Base-by-base conservation (phyloP, 2,329 filamentous ascomycete species). In the Clarireedia homoeocarpa region DNA sequence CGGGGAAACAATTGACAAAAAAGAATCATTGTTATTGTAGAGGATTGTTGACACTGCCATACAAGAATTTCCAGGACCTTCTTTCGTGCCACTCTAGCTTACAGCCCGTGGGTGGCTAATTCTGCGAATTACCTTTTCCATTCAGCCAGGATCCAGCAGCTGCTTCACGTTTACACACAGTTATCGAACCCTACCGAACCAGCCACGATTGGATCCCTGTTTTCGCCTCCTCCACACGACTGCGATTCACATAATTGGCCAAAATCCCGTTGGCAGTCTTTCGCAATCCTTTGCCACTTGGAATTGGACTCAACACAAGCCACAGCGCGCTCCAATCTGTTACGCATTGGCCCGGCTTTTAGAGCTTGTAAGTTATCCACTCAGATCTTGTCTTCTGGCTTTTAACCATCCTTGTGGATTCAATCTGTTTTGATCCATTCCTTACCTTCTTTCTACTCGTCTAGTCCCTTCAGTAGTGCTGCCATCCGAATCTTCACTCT, bases 151-250 rank as follows among this genome's bases (percentile, higher is more conserved):
- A 46, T 36, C 34, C 24, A 23, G 36, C 38, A 42, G 23, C 10
- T 55, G 46, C 45, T 55, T 44, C 50, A 39, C 20, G 24, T 46
- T 46, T 46, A 14, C 15, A 42, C 42, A 46, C 20, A 46, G 42
- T 46, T 15, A 15, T 20, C 38, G 26, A 55, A 17, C 46, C 39
- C 38, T 55, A 55, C 46, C 52, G 26, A 36, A 44, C 46, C 36
- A 45, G 46, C 53, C 53, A 44, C 53, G 15, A 50, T 50, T 50
- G 6, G 46, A 55, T 38, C 53, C 52, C 49, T 50, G 38, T 24
- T 55, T 50, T 55, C 20, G 53, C 53, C 53, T 50, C 38, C 46
- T 50, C 53, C 53, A 55, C 53, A 45, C 20, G 34, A 55, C 15
- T 17, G 12, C 20, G n/a, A 46, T 46, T 46, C 42, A 7, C 42